Base-by-base conservation (phyloP, 2,329 filamentous ascomycete species). In the Camillea tinctor region DNA sequence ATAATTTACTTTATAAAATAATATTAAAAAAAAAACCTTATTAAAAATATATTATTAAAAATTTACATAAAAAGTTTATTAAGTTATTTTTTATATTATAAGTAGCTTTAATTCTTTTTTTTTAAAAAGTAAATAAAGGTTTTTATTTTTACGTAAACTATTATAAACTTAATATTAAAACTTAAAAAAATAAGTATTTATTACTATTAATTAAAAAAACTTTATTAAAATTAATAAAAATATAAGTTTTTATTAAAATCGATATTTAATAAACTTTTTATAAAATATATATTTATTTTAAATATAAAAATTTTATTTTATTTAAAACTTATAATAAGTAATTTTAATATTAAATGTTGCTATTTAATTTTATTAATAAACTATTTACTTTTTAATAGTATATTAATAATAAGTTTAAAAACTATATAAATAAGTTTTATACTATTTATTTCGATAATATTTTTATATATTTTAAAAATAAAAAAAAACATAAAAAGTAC, bases 101-200 rank as follows among this genome's bases (percentile, higher is more conserved):
- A n/a, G n/a, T n/a, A n/a, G n/a, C 24, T 26, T 26, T 26, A 26
- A 26, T 26, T 26, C n/a, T 26, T 26, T 26, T 26, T 26, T 26
- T 26, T 26, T 26, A 26, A 26, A 57, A 60, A 57, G 1, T 24
- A 21, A 57, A 57, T 17, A 44, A 40, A 36, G 44, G n/a, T 26
- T 54, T 57, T 1, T 23, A 24, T 4, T 56, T 62, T 50, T 62
- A 54, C 22, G 40, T 62, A 36, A 50, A 62, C 50, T 59, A 59
- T 40, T n/a, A 23, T 23, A 53, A 59, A 30, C 23, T 62, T 17
- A 61, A 58, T 19, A 6, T 21, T 1, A 17, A 59, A 51, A 61
- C 26, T 17, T 51, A 30, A 30, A 62, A 61, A 50, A 44, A 56
- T 24, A 2, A 26, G 20, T 62, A 57, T 40, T 30, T 40, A 19